Conservation (phyloP, 2,329 filamentous ascomycete species). For the Hirsutella minnesotensis region DNA sequence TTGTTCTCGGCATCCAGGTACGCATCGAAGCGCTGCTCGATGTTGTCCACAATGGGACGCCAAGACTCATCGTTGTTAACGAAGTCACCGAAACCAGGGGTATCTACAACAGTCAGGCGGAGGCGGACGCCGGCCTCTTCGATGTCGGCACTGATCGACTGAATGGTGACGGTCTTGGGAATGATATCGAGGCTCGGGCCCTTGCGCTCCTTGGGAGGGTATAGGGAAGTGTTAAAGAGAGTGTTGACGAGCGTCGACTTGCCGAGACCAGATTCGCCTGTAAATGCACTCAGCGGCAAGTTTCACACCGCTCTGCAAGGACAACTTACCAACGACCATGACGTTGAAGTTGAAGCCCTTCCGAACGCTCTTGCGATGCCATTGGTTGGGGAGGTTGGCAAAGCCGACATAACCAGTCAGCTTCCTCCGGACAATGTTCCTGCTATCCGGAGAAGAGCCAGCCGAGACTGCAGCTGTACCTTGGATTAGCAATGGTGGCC, state of each 20-base stretch:
- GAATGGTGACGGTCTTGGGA: constrained; percentile 92
- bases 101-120: constrained; percentile 92
- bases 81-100: constrained; percentile 95
- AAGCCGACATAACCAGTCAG: constrained; percentile 97
- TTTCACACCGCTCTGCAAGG: background rate
- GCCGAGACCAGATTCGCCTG: constrained; percentile 97
- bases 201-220: constrained; percentile 97
- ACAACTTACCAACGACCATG: constrained; percentile 89
- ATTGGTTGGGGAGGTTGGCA: constrained; percentile 97
- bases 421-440: constrained; percentile 97
- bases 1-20: constrained; percentile 99
- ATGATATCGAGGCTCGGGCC: constrained; percentile 95
- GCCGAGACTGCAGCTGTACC: constrained; percentile 16
- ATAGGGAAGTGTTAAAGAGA: constrained; percentile 97
- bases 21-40: constrained; percentile 96
- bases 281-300: background rate
- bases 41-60: constrained; percentile 98
- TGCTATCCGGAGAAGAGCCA: constrained; percentile 53
- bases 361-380: constrained; percentile 99
- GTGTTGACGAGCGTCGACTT: constrained; percentile 99
- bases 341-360: constrained; percentile 99
- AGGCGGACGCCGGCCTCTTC: constrained; percentile 97
- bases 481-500: constrained; percentile 23
- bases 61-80: constrained; percentile 99
- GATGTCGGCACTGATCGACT: constrained; percentile 91